A percentile compares a stretch with the other conserved stretches of the same genome.
phyloP scores from a whole-genome alignment of 768 basidiomycete species.

The Suillus cothurnatus region DNA sequence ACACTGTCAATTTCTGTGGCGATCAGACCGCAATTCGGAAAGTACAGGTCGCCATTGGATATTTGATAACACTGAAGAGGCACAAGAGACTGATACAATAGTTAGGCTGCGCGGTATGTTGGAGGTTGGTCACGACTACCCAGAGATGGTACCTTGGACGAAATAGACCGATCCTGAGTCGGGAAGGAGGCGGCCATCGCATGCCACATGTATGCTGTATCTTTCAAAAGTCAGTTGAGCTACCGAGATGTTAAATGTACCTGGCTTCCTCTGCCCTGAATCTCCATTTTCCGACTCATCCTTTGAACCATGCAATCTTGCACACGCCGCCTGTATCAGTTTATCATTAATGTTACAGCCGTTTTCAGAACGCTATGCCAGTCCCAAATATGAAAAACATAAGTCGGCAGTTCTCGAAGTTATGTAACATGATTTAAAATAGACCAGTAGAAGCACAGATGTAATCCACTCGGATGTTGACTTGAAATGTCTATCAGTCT shows the following conservation, averaged over 20 bases:
- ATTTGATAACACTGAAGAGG: too few relatives aligned
- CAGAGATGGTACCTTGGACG: too few relatives aligned
- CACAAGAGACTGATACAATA: too few relatives aligned
- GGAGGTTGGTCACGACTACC: too few relatives aligned
- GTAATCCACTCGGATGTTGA: too few relatives aligned
- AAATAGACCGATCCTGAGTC: not conserved
- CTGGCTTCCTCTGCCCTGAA: not conserved
- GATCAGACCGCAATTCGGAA: too few relatives aligned
- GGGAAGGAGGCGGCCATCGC: not conserved
- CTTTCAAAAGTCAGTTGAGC: not conserved
- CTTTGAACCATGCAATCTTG: not conserved
- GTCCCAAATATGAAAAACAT: not conserved
- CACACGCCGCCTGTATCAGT: not conserved
- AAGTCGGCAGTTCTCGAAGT: not conserved
- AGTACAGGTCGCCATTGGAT: too few relatives aligned
- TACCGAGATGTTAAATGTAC: not conserved
- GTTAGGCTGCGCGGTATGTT: too few relatives aligned
- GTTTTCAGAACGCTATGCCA: not conserved
- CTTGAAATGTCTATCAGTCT: too few relatives aligned
- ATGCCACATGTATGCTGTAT: not conserved
- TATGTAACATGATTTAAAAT: too few relatives aligned
- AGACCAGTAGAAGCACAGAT: too few relatives aligned
- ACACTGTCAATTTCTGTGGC: too few relatives aligned
- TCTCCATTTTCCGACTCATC: not conserved
- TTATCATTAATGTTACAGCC: not conserved